Conservation (phyloP, 768 basidiomycete genomes). For the Roridomyces roridus region DNA sequence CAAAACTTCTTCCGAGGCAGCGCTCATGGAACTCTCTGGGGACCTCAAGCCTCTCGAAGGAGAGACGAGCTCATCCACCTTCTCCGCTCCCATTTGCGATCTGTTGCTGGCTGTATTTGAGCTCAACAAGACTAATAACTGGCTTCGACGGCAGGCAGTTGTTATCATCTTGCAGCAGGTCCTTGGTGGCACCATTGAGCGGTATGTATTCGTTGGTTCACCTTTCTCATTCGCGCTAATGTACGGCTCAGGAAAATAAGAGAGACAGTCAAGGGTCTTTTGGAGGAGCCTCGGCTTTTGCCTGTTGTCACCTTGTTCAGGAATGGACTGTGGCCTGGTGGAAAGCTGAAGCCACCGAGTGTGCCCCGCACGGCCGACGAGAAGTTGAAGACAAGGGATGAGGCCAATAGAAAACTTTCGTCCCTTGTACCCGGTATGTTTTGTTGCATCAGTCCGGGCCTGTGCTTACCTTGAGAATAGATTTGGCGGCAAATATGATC, state of each 20-base stretch:
- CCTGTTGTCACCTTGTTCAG: conserved; percentile 70
- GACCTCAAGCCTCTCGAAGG: conserved; percentile 85
- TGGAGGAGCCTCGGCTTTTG: conserved; percentile 76
- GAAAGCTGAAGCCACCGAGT: conserved; percentile 65
- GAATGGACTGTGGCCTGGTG: conserved; percentile 86
- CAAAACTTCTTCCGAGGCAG: conserved; percentile 68
- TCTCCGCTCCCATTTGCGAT: conserved; percentile 94
- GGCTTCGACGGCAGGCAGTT: conserved; percentile 94
- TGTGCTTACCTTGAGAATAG: conserved; percentile 45
- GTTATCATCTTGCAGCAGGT: conserved; percentile 97
- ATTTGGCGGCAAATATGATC: conserved; percentile 96
- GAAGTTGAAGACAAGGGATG: conserved; percentile 79
- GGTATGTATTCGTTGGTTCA: conserved; percentile 50
- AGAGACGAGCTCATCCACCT: conserved; percentile 87
- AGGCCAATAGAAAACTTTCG: conserved; percentile 90
- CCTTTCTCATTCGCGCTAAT: not conserved
- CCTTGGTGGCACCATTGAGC: conserved; percentile 93
- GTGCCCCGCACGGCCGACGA: conserved; percentile 81
- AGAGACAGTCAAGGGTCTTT: conserved; percentile 68
- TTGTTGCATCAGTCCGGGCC: not conserved
- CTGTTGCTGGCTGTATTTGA: conserved; percentile 93
- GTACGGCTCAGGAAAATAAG: conserved; percentile 74
- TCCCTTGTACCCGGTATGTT: conserved; percentile 86
- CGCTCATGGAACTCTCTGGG: conserved; percentile 74
- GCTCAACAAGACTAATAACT: conserved; percentile 94